Base-by-base conservation (phyloP, 495 filamentous ascomycete genomes). In the Penicillium canescens region DNA sequence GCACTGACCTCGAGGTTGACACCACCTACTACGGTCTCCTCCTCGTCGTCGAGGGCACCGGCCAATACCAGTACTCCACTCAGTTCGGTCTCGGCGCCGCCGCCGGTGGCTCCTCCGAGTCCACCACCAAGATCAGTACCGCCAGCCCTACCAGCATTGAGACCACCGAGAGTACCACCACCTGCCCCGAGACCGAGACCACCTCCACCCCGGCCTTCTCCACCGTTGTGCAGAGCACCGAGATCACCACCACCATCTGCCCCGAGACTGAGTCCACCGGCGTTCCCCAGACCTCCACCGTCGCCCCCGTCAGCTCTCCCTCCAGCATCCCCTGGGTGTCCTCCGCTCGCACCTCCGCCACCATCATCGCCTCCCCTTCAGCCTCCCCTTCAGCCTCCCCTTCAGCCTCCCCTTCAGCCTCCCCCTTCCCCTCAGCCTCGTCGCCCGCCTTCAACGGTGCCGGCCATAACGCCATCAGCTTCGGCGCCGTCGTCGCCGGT, bases 11-110 rank as follows among this genome's bases (percentile, higher is more conserved):
- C 33, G 68, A 71, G 51, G 57, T 69, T 45, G 78, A 80, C 43
- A 59, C 57, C 46, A 78, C 76, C 57, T 71, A 85, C 70, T 90
- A 89, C 70, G 86, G 85, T 53, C 72, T 89, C 51, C 76, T 87
- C 58, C 66, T 90, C 56, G 85, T 88, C 53, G 81, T 78, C 35
- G 83, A 86, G 64, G 70, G 66, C 9, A 82, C 75, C 52, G 83
- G 85, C 60, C 63, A 77, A 58, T 89, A 84, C 77, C 86, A 90
- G 67, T 90, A 81, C 72, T 80, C 79, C 21, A 82, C 81, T 38
- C 86, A 89, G 64, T 90, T 88, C 71, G 86, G 86, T 61, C 74
- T 90, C 74, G 54, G 69, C 66, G 52, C 80, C 68, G 53, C 80
- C 67, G n/a, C 72, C 66, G 26, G 63, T 52, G 46, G 70, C 56